Evolutionary conservation across 306 rosid species (phyloP), one percentile per base, ranked within the genome.

Genomic region (Oemleria cerasiformis): DNA sequence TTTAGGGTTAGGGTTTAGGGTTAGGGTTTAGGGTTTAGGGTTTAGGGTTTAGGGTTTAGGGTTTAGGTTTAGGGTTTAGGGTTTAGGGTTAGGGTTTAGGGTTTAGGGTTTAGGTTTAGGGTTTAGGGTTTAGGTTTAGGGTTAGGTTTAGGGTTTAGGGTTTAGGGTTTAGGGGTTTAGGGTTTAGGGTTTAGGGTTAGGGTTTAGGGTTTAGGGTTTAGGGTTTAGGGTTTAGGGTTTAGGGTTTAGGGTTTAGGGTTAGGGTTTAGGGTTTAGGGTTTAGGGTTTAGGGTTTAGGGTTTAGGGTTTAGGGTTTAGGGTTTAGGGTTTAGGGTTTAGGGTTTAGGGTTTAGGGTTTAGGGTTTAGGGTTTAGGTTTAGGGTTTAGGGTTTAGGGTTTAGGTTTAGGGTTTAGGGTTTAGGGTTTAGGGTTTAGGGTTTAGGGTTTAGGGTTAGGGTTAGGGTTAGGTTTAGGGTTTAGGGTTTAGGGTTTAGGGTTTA

Each of bases 151-250:
- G 20, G 65, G 65, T 56, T 71, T 66, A 39, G 70, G 78, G 74
- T 78, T 78, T 58, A 67, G 82, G 82, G 82, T 58, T 73, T 73
- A 42, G 74, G 78, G 78, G 59, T 78, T 73, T 40, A 74, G 82
- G 78, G 59, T 78, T 67, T 17, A 65, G 82, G 75, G 40, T 78
- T 45, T 9, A 71, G 70, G 68, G 55, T 77, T n/a, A 67, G 81
- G 76, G 59, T 77, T 70, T n/a, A 68, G 69, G 60, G 53, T 77
- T 55, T 45, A 36, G 42, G 74, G 78, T 65, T 74, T 65, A 41
- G 40, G 72, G 72, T 63, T 73, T 16, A 19, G 72, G 56, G 42
- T 65, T 49, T 30, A 23, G 65, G 72, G 43, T 4, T 64, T 51
- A 2, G 34, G 72, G 78, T 40, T 65, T 65, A 13, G 78, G 66